Percentiles rank a stretch among this genome's conserved stretches.
These are phyloP conservation scores for Paramyrothecium roridum DNA, from an alignment of 2,329 filamentous ascomycete species.

Conservation along the genomic window DNA sequence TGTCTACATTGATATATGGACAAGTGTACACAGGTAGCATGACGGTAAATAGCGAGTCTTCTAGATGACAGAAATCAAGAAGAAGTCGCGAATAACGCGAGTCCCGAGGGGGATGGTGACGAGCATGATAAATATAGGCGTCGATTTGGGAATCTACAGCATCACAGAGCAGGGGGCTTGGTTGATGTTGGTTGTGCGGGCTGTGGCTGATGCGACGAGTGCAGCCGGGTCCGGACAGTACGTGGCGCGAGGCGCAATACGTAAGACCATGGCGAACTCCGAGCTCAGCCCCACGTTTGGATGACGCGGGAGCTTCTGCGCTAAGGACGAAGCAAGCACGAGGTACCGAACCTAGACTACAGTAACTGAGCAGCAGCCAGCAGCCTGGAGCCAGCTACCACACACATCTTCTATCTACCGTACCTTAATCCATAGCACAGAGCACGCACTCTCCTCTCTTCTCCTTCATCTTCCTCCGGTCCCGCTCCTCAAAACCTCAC, in stretches of 20 bases:
- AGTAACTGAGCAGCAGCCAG: no score
- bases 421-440: neutral
- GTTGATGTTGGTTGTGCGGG: neutral
- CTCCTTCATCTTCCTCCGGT: neutral
- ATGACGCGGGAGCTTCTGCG: neutral
- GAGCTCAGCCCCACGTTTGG: constrained; percentile 1
- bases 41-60: no score
- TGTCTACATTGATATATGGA: no score
- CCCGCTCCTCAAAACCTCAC: neutral
- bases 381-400: no score
- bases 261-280: neutral
- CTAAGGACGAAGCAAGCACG: neutral
- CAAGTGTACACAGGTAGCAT: no score
- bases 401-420: no score
- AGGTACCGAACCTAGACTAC: neutral
- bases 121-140: neutral
- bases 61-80: no score
- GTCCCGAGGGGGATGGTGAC: neutral
- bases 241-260: neutral
- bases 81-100: neutral
- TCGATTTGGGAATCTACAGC: neutral
- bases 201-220: neutral
- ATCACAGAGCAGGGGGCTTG: neutral
- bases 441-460: neutral
- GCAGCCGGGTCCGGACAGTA: no score